A percentile compares a stretch with the other conserved stretches of the same genome.
Evolutionary conservation across 2,329 filamentous ascomycete species (phyloP).

Genomic region (Paraphaeosphaeria sporulosa): DNA sequence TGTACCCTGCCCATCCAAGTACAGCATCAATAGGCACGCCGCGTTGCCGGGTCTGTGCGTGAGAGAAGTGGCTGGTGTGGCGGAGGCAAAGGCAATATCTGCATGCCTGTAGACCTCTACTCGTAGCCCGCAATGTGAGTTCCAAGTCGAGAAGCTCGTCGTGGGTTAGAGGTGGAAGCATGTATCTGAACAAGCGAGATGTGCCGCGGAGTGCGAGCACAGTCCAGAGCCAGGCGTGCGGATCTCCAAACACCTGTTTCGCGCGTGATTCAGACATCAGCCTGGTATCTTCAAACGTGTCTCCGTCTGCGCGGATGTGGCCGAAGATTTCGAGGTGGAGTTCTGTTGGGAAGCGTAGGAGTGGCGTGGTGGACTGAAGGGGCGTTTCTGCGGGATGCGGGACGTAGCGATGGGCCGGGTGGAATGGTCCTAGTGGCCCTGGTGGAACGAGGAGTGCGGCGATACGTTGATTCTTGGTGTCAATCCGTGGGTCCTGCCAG

Average conservation of each 20-base stretch:
- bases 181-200: background rate
- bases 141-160: background rate
- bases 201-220: background rate
- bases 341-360: background rate
- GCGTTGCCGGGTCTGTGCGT: background rate
- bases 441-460: background rate
- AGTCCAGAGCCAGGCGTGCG: slow-evolving; percentile 1
- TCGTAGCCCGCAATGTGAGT: background rate
- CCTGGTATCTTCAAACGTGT: too few species aligned
- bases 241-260: background rate
- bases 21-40: background rate
- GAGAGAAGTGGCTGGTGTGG: background rate
- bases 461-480: background rate
- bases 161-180: background rate
- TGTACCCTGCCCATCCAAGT: background rate
- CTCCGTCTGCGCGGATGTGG: background rate
- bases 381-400: background rate
- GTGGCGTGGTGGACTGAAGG: background rate
- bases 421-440: background rate
- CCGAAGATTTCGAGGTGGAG: background rate
- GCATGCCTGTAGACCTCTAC: background rate
- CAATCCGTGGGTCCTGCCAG: background rate
- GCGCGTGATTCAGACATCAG: too few species aligned
- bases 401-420: background rate
- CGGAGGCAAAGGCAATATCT: background rate